Evolutionary conservation across 2,329 filamentous ascomycete species (phyloP), one percentile per base, ranked within the genome.

Genomic region (Leptodontidium sp.): DNA sequence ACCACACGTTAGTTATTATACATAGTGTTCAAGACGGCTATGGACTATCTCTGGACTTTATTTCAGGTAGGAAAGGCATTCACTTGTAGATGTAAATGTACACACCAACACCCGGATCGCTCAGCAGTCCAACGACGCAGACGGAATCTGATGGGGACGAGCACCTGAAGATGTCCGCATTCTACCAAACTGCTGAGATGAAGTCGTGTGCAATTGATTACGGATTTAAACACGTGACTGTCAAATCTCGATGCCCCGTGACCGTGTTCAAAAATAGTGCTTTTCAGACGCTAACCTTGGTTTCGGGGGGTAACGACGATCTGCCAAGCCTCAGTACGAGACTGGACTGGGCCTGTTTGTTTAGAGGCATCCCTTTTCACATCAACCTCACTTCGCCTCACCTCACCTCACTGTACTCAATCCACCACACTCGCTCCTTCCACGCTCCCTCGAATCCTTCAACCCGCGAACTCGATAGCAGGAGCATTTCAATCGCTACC

Each of bases 401-500:
- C 61, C 32, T 58, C 64, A 55, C 49, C 15, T 45, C 14, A 49
- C 8, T 24, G 14, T 45, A 64, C 21, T 55, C 5, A 35, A 14
- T 24, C 12, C 50, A 64, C 26, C 61, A 62, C 32, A 64, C 40
- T 68, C 40, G 32, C 57, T 64, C 67, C 57, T 69, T 69, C 65
- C 58, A 47, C 50, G 15, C 12, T 55, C 58, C 65, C 53, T 65
- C 62, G 55, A 68, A 68, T 64, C 64, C 53, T 63, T 47, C 17
- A 59, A 26, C 17, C 47, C 65, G 45, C 49, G 26, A 59, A 32
- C 50, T 47, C 32, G 68, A 61, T 64, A 73, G 68, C 57, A 70
- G 63, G 69, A 67, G 61, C 64, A 65, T 67, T 62, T 73, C 71
- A 61, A 68, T 75, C 73, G 71, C 66, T 72, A 71, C 62, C 50